Evolutionary conservation across 148 eudicot species (phyloP).

Genomic region (Arctostaphylos glauca): DNA sequence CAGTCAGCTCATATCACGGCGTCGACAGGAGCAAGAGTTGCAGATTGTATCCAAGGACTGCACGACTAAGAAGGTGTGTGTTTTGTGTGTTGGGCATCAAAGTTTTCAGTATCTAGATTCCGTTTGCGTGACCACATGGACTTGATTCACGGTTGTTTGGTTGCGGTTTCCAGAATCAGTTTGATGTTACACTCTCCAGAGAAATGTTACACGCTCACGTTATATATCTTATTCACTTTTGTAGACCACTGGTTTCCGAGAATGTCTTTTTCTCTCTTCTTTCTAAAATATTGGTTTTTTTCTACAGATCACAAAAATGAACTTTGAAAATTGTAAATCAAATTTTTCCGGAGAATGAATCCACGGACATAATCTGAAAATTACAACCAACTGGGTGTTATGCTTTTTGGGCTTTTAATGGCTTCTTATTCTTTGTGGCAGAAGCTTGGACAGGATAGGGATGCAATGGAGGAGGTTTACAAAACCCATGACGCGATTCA

Average conservation of each 20-base stretch:
- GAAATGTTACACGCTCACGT: not conserved
- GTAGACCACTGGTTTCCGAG: not conserved
- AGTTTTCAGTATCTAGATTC: not conserved
- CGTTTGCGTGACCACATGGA: not conserved
- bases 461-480: slow-evolving; percentile 71
- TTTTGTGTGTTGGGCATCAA: not conserved
- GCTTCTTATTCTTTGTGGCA: slow-evolving; percentile 21
- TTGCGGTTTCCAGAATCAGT: not conserved
- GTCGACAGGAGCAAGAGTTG: slow-evolving; percentile 58
- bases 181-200: not conserved
- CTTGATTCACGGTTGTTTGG: not conserved
- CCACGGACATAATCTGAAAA: not conserved
- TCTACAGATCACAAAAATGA: not conserved
- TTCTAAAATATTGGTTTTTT: too few relatives aligned
- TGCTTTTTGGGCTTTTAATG: not conserved
- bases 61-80: slow-evolving; percentile 41
- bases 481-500: slow-evolving; percentile 75
- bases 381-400: not conserved
- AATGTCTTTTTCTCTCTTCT: too few relatives aligned
- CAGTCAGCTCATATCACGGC: slow-evolving; percentile 51
- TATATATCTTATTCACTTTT: not conserved
- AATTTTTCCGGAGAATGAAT: too few relatives aligned
- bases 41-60: slow-evolving; percentile 68
- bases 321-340: not conserved
- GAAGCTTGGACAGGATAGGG: slow-evolving; percentile 57